These are phyloP conservation scores for Metroxylon sagu DNA, from an alignment of 176 grass and related monocot genomes.

Conservation along the genomic window DNA sequence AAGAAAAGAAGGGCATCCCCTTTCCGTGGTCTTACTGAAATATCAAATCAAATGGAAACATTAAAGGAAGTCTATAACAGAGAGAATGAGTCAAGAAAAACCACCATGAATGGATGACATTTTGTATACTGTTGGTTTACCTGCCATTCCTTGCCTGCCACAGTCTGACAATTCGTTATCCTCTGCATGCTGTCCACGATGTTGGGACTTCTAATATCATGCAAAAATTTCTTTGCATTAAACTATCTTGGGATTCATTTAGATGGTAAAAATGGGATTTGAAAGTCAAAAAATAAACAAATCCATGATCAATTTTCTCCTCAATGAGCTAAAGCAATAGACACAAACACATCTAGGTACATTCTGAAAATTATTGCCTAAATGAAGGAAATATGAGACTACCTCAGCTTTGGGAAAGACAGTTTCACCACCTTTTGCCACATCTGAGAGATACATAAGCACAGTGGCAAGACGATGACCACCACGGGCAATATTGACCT, in stretches of 20 bases:
- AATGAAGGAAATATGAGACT: not conserved
- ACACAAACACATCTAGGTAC: no score
- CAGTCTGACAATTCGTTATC: slow-evolving; percentile 70
- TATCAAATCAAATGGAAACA: slow-evolving; percentile 10
- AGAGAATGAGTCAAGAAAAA: no score
- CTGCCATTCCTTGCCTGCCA: slow-evolving; percentile 61
- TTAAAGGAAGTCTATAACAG: not conserved
- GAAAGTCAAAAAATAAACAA: no score
- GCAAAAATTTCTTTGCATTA: no score
- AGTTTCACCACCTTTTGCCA: slow-evolving; percentile 84
- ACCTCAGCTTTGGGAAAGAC: slow-evolving; percentile 87
- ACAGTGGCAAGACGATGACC: slow-evolving; percentile 86
- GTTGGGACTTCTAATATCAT: slow-evolving; percentile 21
- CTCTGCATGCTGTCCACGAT: slow-evolving; percentile 29
- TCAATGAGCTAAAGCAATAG: no score
- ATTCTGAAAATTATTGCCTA: no score
- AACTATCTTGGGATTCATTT: no score
- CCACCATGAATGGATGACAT: not conserved
- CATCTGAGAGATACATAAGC: slow-evolving; percentile 75
- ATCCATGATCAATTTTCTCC: no score
- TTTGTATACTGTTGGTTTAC: slow-evolving; percentile 15
- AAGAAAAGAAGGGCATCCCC: slow-evolving; percentile 90
- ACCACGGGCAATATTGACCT: slow-evolving; percentile 61
- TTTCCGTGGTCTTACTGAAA: slow-evolving; percentile 73
- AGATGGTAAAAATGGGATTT: no score